Evolutionary conservation across 148 eudicot species (phyloP).

Genomic region (Pharnaceum exiguum): DNA sequence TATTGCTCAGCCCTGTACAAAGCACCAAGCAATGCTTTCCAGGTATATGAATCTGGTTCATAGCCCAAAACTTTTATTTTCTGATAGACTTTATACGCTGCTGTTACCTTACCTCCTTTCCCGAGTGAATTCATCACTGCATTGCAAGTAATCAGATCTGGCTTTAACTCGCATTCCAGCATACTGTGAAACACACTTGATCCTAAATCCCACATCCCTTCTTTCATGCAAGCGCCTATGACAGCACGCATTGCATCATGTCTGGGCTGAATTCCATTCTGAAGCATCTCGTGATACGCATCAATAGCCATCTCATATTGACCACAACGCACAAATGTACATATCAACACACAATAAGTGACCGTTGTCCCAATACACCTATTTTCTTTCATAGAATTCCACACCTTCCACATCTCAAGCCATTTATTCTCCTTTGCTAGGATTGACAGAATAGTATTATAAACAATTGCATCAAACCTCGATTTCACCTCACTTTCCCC

Average conservation of each 20-base stretch:
- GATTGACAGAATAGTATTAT: constrained; percentile 57
- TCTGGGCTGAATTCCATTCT: constrained; percentile 35
- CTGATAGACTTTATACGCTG: constrained; percentile 40
- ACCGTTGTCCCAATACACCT: constrained; percentile 39
- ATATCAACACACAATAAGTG: constrained; percentile 55
- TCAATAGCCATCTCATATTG: constrained; percentile 59
- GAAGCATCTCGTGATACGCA: constrained; percentile 64
- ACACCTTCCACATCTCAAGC: constrained; percentile 42
- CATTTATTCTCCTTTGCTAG: constrained; percentile 49
- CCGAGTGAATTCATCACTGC: constrained; percentile 63
- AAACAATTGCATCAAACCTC: constrained; percentile 48
- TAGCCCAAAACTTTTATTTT: constrained; percentile 40
- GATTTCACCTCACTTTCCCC: constrained; percentile 20
- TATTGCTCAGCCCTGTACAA: constrained; percentile 48
- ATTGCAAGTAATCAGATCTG: constrained; percentile 54
- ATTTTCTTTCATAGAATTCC: constrained; percentile 46
- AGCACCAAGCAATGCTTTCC: constrained; percentile 65
- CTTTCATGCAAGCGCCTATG: constrained; percentile 58
- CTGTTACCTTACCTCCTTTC: constrained; percentile 48
- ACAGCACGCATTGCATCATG: constrained; percentile 55
- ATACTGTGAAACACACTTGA: constrained; percentile 41
- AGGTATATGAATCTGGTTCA: constrained; percentile 60
- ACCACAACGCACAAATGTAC: constrained; percentile 56
- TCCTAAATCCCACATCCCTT: constrained; percentile 54
- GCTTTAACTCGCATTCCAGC: constrained; percentile 45